Evolutionary conservation across 2,329 filamentous ascomycete species (phyloP).

Genomic region (Cladosporium halotolerans): DNA sequence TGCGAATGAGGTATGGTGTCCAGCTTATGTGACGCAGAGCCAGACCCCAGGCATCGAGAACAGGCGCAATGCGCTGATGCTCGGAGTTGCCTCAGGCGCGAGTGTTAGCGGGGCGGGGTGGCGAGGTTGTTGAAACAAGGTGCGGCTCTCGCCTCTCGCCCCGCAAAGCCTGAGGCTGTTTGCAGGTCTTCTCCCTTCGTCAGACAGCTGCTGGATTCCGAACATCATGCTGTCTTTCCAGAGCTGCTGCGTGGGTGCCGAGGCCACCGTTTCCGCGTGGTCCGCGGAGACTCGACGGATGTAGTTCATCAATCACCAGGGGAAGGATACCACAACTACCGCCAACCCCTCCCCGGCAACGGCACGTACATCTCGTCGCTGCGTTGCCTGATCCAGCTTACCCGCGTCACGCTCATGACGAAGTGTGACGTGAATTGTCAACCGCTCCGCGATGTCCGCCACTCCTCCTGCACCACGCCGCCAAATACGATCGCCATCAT

Average conservation of each 20-base stretch:
- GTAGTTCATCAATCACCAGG: no score
- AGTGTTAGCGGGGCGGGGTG: no score
- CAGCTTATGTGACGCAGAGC: no score
- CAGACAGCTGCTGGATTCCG: not conserved
- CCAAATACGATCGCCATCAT: not conserved
- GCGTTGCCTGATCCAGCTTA: not conserved
- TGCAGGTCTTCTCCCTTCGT: not conserved
- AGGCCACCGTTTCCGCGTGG: no score
- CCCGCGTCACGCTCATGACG: not conserved
- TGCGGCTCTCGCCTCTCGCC: not conserved
- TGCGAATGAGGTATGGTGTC: not conserved
- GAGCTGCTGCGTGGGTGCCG: not conserved
- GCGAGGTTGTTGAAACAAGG: not conserved
- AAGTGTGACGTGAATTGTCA: constrained; percentile 1
- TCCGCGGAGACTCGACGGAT: not conserved
- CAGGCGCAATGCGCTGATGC: no score
- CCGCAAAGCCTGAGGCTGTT: not conserved
- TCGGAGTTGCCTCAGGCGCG: no score
- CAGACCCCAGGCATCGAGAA: no score
- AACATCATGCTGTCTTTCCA: not conserved
- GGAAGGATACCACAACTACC: not conserved
- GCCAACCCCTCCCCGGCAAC: not conserved
- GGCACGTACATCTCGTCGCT: constrained; percentile 1
- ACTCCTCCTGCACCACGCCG: not conserved
- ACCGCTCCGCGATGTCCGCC: constrained; percentile 1